phyloP scores from a whole-genome alignment of 2,329 filamentous ascomycete genomes.

The Penicillium sp. region DNA sequence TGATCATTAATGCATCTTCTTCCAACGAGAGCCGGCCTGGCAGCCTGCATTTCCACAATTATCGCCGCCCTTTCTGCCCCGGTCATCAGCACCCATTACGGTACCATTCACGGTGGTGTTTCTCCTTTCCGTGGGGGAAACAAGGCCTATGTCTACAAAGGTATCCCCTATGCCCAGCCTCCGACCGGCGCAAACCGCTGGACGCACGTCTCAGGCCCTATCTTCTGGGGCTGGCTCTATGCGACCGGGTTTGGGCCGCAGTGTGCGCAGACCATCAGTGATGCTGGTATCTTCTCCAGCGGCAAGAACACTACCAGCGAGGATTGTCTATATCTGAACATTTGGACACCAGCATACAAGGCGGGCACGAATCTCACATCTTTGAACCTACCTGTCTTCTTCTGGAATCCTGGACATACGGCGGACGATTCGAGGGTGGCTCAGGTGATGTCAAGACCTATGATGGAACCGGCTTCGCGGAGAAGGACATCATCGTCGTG shows the following conservation, averaged over 20 bases:
- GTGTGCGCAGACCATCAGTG: slow-evolving; percentile 6
- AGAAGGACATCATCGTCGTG: slow-evolving; percentile 16
- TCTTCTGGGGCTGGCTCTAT: slow-evolving; percentile 4
- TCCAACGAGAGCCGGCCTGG: too few species aligned
- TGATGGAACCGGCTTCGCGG: slow-evolving; percentile 15
- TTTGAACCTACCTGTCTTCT: slow-evolving; percentile 22
- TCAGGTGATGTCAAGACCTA: slow-evolving; percentile 13
- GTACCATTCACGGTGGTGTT: slow-evolving; percentile 5
- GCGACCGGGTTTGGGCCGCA: slow-evolving; percentile 8
- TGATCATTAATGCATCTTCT: too few species aligned
- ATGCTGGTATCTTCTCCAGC: slow-evolving; percentile 11
- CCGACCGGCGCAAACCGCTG: slow-evolving; percentile 7
- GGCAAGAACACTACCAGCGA: slow-evolving; percentile 26
- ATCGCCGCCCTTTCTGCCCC: neutral
- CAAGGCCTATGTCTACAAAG: slow-evolving; percentile 9
- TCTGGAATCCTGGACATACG: slow-evolving; percentile 16
- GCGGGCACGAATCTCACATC: too few species aligned
- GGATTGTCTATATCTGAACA: slow-evolving; percentile 35
- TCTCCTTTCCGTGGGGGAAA: slow-evolving; percentile 9
- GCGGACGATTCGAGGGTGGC: slow-evolving; percentile 5
- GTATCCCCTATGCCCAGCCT: slow-evolving; percentile 8
- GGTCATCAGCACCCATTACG: slow-evolving; percentile 7
- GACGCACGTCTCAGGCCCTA: slow-evolving; percentile 6
- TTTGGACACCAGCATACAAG: slow-evolving; percentile 28
- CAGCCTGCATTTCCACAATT: too few species aligned